Evolutionary conservation across 345 rosid genomes (phyloP).

Genomic region (Syzygium grande): DNA sequence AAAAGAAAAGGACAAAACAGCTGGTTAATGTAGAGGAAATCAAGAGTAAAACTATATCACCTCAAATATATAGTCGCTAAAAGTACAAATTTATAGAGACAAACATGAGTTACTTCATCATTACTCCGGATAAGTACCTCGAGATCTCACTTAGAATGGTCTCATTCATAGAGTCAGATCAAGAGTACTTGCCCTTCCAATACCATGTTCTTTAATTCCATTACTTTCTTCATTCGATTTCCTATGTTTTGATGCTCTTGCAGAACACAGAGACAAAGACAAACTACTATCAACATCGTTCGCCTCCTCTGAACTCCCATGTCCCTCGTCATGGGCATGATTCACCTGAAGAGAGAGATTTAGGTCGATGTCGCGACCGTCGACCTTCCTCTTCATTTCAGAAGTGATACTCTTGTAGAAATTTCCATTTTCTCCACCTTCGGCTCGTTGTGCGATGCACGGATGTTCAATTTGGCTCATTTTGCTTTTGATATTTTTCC

Average conservation of each 20-base stretch:
- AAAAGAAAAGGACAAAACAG: not conserved
- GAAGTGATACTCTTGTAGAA: not conserved
- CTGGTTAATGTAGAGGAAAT: not conserved
- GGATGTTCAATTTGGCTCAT: not conserved
- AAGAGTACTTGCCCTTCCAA: slow-evolving; percentile 71
- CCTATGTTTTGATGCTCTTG: slow-evolving; percentile 29
- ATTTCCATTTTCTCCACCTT: not conserved
- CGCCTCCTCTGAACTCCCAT: slow-evolving; percentile 10
- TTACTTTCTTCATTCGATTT: slow-evolving; percentile 25
- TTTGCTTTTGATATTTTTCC: not conserved
- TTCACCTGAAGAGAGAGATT: slow-evolving; percentile 39
- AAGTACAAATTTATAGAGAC: not conserved
- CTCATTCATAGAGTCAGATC: slow-evolving; percentile 92
- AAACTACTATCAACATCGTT: slow-evolving; percentile 22
- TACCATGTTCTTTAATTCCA: slow-evolving; percentile 4
- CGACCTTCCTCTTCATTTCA: not conserved
- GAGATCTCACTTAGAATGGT: slow-evolving; percentile 90
- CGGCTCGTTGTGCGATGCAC: not conserved
- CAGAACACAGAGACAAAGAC: slow-evolving; percentile 46
- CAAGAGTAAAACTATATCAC: not conserved
- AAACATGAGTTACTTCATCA: not conserved
- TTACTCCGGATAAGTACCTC: slow-evolving; percentile 59
- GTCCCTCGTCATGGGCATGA: slow-evolving; percentile 5
- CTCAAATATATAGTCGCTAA: not conserved
- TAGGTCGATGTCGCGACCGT: slow-evolving; percentile 23